phyloP scores from a whole-genome alignment of 129 eudicot species.

The Arctium minus region DNA sequence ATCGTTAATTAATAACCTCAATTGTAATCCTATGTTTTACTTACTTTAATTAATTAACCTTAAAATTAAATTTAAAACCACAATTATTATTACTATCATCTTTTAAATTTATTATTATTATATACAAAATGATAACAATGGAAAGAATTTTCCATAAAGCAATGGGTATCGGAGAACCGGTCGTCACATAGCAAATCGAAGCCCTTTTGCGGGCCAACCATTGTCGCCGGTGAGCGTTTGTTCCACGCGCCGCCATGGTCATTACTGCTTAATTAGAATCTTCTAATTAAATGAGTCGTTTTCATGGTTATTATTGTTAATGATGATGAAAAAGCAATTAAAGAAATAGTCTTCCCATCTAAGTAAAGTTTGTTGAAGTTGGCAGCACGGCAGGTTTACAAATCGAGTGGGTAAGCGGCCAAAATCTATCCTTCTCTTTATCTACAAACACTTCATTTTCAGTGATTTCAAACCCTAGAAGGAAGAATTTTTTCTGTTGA shows the following conservation, averaged over 20 bases:
- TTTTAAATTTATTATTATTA: background rate
- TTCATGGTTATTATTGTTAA: background rate
- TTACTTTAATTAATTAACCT: background rate
- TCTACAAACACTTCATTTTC: slow-evolving; percentile 30
- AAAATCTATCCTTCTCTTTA: slow-evolving; percentile 34
- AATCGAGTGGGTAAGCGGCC: slow-evolving; percentile 66
- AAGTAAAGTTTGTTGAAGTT: slow-evolving; percentile 86
- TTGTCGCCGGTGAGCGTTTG: background rate
- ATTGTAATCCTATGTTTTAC: background rate
- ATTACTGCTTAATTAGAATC: background rate
- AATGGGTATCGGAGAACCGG: background rate
- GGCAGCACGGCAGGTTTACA: slow-evolving; percentile 43
- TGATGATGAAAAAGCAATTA: slow-evolving; percentile 9
- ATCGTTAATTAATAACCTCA: too few species aligned
- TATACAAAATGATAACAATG: slow-evolving; percentile 6
- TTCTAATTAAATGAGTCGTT: background rate
- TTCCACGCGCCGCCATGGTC: slow-evolving; percentile 23
- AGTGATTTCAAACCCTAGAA: slow-evolving; percentile 33
- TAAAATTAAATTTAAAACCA: too few species aligned
- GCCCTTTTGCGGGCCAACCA: background rate
- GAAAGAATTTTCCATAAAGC: slow-evolving; percentile 24
- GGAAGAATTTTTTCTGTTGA: slow-evolving; percentile 12
- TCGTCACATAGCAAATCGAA: background rate
- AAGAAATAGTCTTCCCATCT: slow-evolving; percentile 56
- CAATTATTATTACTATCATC: too few species aligned